Evolutionary conservation across 2,329 filamentous ascomycete species (phyloP).

Genomic region (Fusarium beomiforme): DNA sequence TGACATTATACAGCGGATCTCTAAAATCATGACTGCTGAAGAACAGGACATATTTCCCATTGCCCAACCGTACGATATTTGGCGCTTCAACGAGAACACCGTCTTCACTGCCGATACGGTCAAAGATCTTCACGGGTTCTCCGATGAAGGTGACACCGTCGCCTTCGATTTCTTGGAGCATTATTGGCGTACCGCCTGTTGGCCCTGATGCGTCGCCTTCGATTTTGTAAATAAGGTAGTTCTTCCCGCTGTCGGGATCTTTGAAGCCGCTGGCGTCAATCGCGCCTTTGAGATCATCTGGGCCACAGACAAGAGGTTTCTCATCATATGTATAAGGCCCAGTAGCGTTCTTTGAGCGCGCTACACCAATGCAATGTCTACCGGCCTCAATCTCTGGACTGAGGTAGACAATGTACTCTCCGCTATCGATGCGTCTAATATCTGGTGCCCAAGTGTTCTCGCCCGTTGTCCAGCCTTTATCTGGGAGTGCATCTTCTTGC

Average conservation of each 20-base stretch:
- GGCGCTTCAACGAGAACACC: slow-evolving; percentile 3
- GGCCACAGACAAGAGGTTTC: slow-evolving; percentile 1
- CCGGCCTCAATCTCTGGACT: neutral
- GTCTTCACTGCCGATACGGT: slow-evolving; percentile 8
- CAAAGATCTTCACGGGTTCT: neutral
- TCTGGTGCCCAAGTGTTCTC: slow-evolving; percentile 11
- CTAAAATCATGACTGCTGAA: slow-evolving; percentile 17
- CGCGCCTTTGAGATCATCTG: neutral
- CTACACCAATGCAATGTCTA: slow-evolving; percentile 5
- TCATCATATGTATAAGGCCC: slow-evolving; percentile 7
- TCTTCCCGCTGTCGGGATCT: neutral
- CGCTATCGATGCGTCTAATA: neutral
- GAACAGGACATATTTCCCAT: slow-evolving; percentile 9
- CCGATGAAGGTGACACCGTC: slow-evolving; percentile 3
- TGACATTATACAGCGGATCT: slow-evolving; percentile 7
- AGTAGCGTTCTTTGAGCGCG: neutral
- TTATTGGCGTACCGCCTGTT: slow-evolving; percentile 4
- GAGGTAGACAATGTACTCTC: slow-evolving; percentile 11
- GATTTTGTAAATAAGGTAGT: slow-evolving; percentile 8
- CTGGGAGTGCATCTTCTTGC: neutral
- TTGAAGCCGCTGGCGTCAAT: slow-evolving; percentile 16
- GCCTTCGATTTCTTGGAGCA: slow-evolving; percentile 11
- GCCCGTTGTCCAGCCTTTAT: slow-evolving; percentile 17
- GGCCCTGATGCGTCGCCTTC: slow-evolving; percentile 10
- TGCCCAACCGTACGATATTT: neutral